Evolutionary conservation across 1,284 basidiomycete genomes (phyloP).

Genomic region (Sanghuangporus baumii): DNA sequence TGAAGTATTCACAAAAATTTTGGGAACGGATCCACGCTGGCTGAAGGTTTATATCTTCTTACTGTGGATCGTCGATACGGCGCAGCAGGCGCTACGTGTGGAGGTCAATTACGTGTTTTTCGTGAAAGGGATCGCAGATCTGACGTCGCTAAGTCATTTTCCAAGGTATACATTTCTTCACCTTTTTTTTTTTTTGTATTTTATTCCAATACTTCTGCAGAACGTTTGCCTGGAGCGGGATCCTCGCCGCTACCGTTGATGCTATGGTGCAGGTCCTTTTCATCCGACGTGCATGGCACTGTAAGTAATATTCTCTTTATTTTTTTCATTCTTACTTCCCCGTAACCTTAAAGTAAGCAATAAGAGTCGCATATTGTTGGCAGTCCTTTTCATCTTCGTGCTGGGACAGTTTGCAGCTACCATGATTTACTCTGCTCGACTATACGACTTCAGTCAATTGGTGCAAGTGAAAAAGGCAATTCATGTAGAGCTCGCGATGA

Average conservation of each 20-base stretch:
- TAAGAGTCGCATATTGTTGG: neutral
- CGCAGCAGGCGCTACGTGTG: neutral
- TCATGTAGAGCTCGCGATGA: constrained; percentile 39
- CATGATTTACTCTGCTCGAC: constrained; percentile 15
- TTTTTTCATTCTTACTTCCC: too few species aligned
- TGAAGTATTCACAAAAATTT: neutral
- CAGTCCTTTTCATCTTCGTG: neutral
- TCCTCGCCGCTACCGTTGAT: neutral
- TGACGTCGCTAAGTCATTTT: neutral
- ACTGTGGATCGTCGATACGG: neutral
- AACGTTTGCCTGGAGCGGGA: neutral
- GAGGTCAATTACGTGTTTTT: neutral
- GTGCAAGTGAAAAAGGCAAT: constrained; percentile 32
- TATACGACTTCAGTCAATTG: neutral
- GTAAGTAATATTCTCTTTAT: neutral
- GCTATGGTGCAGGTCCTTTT: neutral
- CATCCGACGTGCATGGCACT: neutral
- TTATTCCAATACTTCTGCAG: neutral
- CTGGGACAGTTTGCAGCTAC: neutral
- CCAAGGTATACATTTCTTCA: neutral
- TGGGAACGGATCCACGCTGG: neutral
- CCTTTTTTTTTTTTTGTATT: neutral
- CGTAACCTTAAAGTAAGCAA: neutral
- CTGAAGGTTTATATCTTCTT: neutral
- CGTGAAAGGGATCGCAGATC: neutral